phyloP scores from a whole-genome alignment of 441 rosid species.

The Pelargonium citronellum region DNA sequence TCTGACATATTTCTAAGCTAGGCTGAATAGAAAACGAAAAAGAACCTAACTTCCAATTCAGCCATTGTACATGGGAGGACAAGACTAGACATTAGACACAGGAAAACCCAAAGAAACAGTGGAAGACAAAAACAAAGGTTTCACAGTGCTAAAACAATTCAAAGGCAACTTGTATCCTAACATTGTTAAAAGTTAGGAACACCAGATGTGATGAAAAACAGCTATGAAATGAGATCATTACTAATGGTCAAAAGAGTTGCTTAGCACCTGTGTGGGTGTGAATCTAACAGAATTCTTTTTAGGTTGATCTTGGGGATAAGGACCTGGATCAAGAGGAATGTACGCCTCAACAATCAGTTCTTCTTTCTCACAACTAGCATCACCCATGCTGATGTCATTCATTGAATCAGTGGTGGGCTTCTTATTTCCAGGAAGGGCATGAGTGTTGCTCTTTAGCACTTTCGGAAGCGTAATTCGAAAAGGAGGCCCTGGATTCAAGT shows the following conservation, averaged over 20 bases:
- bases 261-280: slow-evolving; percentile 86
- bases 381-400: slow-evolving; percentile 46
- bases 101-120: neutral
- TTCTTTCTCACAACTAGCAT: slow-evolving; percentile 49
- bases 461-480: slow-evolving; percentile 75
- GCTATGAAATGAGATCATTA: slow-evolving; percentile 17
- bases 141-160: neutral
- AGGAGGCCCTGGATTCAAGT: slow-evolving; percentile 69
- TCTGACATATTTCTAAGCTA: neutral
- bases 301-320: slow-evolving; percentile 99
- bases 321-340: slow-evolving; percentile 92
- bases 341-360: slow-evolving; percentile 83
- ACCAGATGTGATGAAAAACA: slow-evolving; percentile 4
- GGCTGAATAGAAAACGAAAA: neutral
- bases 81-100: neutral
- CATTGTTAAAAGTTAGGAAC: neutral
- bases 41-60: neutral
- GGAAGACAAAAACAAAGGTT: neutral
- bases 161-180: neutral
- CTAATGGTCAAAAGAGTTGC: slow-evolving; percentile 17
- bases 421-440: slow-evolving; percentile 79
- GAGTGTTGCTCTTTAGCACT: slow-evolving; percentile 54
- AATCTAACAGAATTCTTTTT: slow-evolving; percentile 92
- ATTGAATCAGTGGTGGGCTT: slow-evolving; percentile 38
- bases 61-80: neutral